phyloP scores from a whole-genome alignment of 148 eudicot genomes.

The Chenopodium suecicum region DNA sequence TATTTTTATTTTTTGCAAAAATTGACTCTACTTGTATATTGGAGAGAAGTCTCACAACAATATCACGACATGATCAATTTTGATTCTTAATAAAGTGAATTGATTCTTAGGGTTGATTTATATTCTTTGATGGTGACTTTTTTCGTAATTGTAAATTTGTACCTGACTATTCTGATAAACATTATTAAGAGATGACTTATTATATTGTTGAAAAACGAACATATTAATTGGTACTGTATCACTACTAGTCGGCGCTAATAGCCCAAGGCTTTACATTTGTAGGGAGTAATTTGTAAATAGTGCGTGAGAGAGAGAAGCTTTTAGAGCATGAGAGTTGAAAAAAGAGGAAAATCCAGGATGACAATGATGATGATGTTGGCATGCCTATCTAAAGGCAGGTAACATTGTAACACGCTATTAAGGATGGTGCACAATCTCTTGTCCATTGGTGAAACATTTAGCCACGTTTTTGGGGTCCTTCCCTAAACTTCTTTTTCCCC shows the following conservation, averaged over 20 bases:
- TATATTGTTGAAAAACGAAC: too few species aligned
- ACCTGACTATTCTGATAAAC: too few species aligned
- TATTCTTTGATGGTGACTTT: too few species aligned
- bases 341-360: conserved; percentile 24
- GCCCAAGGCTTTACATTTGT: background rate
- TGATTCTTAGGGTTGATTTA: too few species aligned
- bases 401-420: conserved; percentile 5
- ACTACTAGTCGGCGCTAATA: too few species aligned
- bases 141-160: too few species aligned
- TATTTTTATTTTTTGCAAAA: too few species aligned
- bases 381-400: conserved; percentile 24
- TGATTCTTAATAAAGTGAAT: too few species aligned
- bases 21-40: too few species aligned
- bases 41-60: too few species aligned
- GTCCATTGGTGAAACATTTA: conserved; percentile 26
- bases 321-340: conserved; percentile 24
- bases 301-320: conserved; percentile 7
- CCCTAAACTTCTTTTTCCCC: background rate
- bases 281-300: background rate
- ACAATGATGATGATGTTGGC: conserved; percentile 40
- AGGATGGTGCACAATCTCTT: conserved; percentile 5
- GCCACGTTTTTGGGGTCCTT: conserved; percentile 21
- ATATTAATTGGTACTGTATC: background rate
- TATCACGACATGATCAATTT: too few species aligned
- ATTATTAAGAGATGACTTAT: too few species aligned